Evolutionary conservation across 2,329 filamentous ascomycete genomes (phyloP).

Genomic region (Sporothrix euskadiensis): DNA sequence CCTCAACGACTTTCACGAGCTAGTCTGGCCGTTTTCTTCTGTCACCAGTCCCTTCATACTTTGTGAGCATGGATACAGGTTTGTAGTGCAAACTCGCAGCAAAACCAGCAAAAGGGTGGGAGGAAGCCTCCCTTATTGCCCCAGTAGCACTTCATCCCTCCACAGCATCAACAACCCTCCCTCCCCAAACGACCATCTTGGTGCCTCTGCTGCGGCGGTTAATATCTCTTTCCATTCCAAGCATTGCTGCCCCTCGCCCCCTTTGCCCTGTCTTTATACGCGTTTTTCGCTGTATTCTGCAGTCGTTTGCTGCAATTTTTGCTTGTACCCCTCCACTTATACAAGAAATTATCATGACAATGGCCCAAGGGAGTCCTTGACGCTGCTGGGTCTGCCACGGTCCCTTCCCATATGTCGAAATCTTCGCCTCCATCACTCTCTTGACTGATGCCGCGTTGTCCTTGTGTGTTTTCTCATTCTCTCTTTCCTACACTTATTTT

Average conservation of each 20-base stretch:
- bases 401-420: neutral
- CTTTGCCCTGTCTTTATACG: slow-evolving; percentile 14
- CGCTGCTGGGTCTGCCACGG: slow-evolving; percentile 1
- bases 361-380: slow-evolving; percentile 27
- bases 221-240: slow-evolving; percentile 26
- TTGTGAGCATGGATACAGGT: neutral
- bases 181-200: slow-evolving; percentile 8
- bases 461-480: neutral
- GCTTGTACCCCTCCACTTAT: neutral
- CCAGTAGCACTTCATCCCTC: slow-evolving; percentile 19
- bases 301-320: neutral
- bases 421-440: neutral
- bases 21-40: neutral
- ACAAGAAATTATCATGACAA: slow-evolving; percentile 24
- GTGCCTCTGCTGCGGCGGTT: slow-evolving; percentile 3
- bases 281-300: neutral
- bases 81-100: neutral
- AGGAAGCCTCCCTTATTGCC: slow-evolving; percentile 22
- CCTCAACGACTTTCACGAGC: slow-evolving; percentile 5
- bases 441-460: slow-evolving; percentile 13
- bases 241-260: slow-evolving; percentile 17
- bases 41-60: neutral
- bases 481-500: neutral
- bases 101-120: neutral
- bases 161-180: slow-evolving; percentile 15